These are phyloP conservation scores for Oehlia diaphana DNA, from an alignment of 192 early-diverging fungal species.

Conservation along the genomic window DNA sequence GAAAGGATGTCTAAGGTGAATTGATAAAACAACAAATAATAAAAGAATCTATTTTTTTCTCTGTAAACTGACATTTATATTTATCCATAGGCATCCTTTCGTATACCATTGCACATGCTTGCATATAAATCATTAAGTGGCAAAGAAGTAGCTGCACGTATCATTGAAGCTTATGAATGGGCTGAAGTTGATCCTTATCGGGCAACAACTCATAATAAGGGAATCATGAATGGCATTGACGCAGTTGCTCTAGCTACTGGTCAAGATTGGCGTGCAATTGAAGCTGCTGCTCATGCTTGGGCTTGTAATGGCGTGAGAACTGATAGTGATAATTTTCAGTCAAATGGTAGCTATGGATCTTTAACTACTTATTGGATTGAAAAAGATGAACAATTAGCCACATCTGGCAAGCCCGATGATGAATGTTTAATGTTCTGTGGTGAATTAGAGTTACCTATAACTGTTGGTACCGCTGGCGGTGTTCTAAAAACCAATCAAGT, in stretches of 20 bases:
- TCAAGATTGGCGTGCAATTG: slow-evolving; percentile 79
- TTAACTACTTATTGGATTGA: slow-evolving; percentile 77
- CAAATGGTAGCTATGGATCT: slow-evolving; percentile 53
- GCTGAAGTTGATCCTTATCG: slow-evolving; percentile 69
- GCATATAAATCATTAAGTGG: slow-evolving; percentile 67
- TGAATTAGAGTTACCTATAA: slow-evolving; percentile 66
- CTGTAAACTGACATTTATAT: slow-evolving; percentile 4
- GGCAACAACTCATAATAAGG: slow-evolving; percentile 78
- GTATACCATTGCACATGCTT: slow-evolving; percentile 59
- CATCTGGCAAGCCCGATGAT: slow-evolving; percentile 32
- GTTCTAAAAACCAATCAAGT: slow-evolving; percentile 73
- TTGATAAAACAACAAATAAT: slow-evolving; percentile 9
- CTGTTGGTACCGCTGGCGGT: slow-evolving; percentile 75
- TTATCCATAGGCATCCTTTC: slow-evolving; percentile 48
- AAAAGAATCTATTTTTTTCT: background rate
- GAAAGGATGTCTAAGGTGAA: slow-evolving; percentile 62
- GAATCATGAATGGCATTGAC: slow-evolving; percentile 83
- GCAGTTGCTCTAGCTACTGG: slow-evolving; percentile 75
- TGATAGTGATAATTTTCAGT: slow-evolving; percentile 25
- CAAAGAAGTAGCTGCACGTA: slow-evolving; percentile 58
- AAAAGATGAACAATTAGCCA: slow-evolving; percentile 41
- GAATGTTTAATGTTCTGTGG: slow-evolving; percentile 56
- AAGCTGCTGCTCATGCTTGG: slow-evolving; percentile 71
- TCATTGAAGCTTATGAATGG: slow-evolving; percentile 72
- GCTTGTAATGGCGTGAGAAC: slow-evolving; percentile 36